phyloP scores from a whole-genome alignment of 2,329 filamentous ascomycete genomes.

The Huntiella omanensis region DNA sequence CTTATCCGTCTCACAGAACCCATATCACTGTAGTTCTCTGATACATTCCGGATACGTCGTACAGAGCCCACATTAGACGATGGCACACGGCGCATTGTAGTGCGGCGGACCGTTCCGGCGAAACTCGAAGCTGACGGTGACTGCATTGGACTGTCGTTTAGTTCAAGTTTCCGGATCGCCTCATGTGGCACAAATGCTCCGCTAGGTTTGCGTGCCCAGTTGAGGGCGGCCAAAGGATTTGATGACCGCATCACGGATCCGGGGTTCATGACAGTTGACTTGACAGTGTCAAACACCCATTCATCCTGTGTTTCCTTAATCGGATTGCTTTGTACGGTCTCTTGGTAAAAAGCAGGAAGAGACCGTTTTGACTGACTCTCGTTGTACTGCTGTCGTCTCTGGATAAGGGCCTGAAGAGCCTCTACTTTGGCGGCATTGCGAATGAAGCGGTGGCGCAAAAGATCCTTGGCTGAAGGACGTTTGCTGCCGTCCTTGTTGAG shows the following conservation, averaged over 20 bases:
- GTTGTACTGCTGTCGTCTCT: slow-evolving; percentile 66
- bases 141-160: slow-evolving; percentile 41
- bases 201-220: slow-evolving; percentile 2
- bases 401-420: slow-evolving; percentile 68
- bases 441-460: slow-evolving; percentile 79
- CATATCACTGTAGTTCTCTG: slow-evolving; percentile 6
- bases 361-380: slow-evolving; percentile 48
- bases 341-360: slow-evolving; percentile 76
- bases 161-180: slow-evolving; percentile 37
- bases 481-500: slow-evolving; percentile 80
- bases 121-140: slow-evolving; percentile 29
- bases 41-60: slow-evolving; percentile 8
- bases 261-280: slow-evolving; percentile 33
- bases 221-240: background rate
- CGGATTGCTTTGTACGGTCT: slow-evolving; percentile 60
- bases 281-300: slow-evolving; percentile 93
- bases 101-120: slow-evolving; percentile 37
- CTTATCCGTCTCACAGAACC: slow-evolving; percentile 2
- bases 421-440: slow-evolving; percentile 74
- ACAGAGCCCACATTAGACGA: slow-evolving; percentile 9
- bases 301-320: slow-evolving; percentile 56
- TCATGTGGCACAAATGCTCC: slow-evolving; percentile 28
- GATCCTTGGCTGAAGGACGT: slow-evolving; percentile 66
- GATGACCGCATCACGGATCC: slow-evolving; percentile 1
- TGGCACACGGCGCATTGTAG: slow-evolving; percentile 23